Conservation (phyloP, 202 grass and related monocot species). For the Elaeis oleifera region DNA sequence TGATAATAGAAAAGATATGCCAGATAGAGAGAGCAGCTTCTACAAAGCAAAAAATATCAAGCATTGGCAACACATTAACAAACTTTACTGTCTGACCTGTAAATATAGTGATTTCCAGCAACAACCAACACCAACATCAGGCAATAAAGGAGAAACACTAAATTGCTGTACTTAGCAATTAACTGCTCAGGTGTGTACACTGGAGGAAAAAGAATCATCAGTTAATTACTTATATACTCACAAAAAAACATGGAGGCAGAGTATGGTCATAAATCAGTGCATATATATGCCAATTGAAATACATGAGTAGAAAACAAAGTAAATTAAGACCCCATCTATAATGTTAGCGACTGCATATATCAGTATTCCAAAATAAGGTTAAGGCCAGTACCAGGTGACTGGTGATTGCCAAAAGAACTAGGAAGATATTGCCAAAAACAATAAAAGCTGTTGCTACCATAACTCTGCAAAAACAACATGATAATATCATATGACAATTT, state of each 20-base stretch:
- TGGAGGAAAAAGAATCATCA: conserved; percentile 26
- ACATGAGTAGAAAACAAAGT: no score
- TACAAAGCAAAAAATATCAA: no score
- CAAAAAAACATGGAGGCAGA: no score
- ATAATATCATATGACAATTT: conserved; percentile 18
- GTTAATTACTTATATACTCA: background rate
- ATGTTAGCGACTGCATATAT: conserved; percentile 2
- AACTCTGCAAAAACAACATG: conserved; percentile 53
- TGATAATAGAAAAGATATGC: no score
- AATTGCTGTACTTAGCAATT: conserved; percentile 81
- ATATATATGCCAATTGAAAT: no score
- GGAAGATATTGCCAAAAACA: conserved; percentile 87
- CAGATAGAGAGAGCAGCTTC: no score
- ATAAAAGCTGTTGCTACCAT: conserved; percentile 92
- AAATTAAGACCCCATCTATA: conserved; percentile 5
- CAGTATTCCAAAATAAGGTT: conserved; percentile 16
- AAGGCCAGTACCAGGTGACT: conserved; percentile 71
- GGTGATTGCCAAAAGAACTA: conserved; percentile 98
- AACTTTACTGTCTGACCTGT: conserved; percentile 44
- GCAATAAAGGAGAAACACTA: conserved; percentile 95
- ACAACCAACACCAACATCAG: conserved; percentile 69
- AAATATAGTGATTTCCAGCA: conserved; percentile 76
- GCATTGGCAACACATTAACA: no score
- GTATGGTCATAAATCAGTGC: no score
- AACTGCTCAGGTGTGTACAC: conserved; percentile 93